Evolutionary conservation across 768 basidiomycete species (phyloP), one percentile per base, ranked within the genome.

Genomic region (Leccinum barrowsii): DNA sequence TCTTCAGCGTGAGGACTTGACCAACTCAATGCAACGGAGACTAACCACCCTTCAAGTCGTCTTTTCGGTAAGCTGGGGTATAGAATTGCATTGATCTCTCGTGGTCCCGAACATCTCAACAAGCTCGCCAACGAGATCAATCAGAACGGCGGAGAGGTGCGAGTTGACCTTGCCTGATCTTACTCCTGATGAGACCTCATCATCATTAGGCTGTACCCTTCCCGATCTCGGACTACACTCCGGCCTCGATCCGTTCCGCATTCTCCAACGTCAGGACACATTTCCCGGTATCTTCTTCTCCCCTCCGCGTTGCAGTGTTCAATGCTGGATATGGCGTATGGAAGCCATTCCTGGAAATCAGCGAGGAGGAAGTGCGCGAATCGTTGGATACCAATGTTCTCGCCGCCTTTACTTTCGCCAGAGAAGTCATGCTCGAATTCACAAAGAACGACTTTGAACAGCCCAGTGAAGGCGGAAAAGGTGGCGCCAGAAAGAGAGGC

Each of bases 281-380:
- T 7, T 86, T 78, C 63, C 74, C 80, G 0, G 71, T 74, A 35
- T 75, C 83, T 4, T 74, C 76, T 50, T 79, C 84, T 3, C 75
- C 74, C 28, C 77, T 89, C 42, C 82, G 82, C 12, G 85, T 78
- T 2, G 86, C 86, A 1, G 64, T 90, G 12, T 90, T 82, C 74
- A 90, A 90, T 65, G 80, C 76, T 2, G 86, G 76, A 0, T 68
- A 79, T 34, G 79, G 78, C 3, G 70, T 83, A 12, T 88, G 82
- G 79, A 88, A 87, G 71, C 79, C 80, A 2, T 90, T 90, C 77
- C 73, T 90, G 26, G 78, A 86, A 12, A 66, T 87, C 22, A 85
- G 82, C 0, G 80, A 82, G 2, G 76, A 82, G 52, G 86, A 89
- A 35, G 65, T 88, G 19, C 77, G 80, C 54, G 68, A 76, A 22